Conservation (phyloP, 139 green algal genomes). For the Chlamydomonas sphaeroides region DNA sequence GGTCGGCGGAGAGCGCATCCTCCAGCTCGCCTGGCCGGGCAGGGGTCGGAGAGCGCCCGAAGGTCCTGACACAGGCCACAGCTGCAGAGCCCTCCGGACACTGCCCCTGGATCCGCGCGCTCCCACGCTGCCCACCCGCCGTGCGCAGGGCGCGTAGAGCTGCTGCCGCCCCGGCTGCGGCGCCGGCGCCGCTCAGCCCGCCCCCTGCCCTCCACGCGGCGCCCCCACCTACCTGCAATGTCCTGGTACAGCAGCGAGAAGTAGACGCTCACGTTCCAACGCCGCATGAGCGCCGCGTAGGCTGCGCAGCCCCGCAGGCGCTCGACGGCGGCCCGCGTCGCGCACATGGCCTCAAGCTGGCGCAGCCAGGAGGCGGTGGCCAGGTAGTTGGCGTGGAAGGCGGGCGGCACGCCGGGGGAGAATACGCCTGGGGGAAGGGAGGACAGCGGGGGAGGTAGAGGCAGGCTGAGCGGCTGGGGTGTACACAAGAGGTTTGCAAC, state of each 20-base stretch:
- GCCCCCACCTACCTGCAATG: conserved; percentile 1
- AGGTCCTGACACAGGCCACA: too few species aligned
- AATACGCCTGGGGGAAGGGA: conserved; percentile 73
- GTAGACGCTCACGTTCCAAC: conserved; percentile 95
- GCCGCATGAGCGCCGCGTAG: conserved; percentile 50
- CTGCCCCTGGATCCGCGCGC: conserved; percentile 47
- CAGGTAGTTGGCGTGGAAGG: conserved; percentile 89
- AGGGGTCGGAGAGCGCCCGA: too few species aligned
- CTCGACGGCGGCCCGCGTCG: conserved; percentile 58
- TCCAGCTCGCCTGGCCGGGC: conserved; percentile 47
- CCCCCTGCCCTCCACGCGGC: not conserved
- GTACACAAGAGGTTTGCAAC: too few species aligned
- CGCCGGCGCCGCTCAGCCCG: too few species aligned
- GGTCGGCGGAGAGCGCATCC: conserved; percentile 38
- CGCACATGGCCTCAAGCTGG: conserved; percentile 62
- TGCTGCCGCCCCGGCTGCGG: too few species aligned
- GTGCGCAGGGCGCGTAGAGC: too few species aligned
- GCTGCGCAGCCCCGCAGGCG: conserved; percentile 66
- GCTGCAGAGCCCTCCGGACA: not conserved
- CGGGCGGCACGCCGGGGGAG: conserved; percentile 80
- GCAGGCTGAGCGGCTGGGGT: too few species aligned
- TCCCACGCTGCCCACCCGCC: not conserved
- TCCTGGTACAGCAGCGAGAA: conserved; percentile 89
- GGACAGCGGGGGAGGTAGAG: not conserved
- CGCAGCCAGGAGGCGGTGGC: conserved; percentile 49